phyloP scores from a whole-genome alignment of 768 basidiomycete species.

The Kwoniella europaea region DNA sequence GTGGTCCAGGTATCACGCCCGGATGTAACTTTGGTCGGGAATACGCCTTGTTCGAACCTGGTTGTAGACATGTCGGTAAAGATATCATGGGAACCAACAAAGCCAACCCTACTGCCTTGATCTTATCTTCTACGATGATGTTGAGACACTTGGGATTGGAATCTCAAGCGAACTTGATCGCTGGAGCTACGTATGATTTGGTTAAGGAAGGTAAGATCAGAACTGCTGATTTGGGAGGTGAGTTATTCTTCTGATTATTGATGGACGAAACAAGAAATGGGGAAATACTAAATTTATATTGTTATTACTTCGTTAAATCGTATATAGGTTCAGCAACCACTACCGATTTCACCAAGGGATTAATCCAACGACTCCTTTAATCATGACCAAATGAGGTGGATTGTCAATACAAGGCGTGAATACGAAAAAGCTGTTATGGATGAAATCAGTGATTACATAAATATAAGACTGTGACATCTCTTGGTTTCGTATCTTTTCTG shows the following conservation, averaged over 20 bases:
- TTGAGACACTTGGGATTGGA: conserved; percentile 67
- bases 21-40: conserved; percentile 98
- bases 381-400: too few species aligned
- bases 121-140: conserved; percentile 61
- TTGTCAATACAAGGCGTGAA: neutral
- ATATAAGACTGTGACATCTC: neutral
- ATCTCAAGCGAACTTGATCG: conserved; percentile 89
- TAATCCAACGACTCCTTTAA: conserved; percentile 73
- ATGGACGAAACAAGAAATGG: neutral
- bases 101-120: conserved; percentile 61
- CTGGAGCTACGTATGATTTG: conserved; percentile 87
- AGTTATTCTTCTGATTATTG: conserved; percentile 51
- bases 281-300: too few species aligned
- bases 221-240: conserved; percentile 95
- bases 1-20: conserved; percentile 96
- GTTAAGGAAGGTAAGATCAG: conserved; percentile 84
- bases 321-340: conserved; percentile 79
- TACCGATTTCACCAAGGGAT: conserved; percentile 89
- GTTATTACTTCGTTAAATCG: neutral
- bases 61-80: conserved; percentile 70
- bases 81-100: conserved; percentile 61
- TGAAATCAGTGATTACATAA: neutral
- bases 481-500: neutral
- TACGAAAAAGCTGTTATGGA: neutral
- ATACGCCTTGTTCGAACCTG: conserved; percentile 97